Conservation (phyloP, 257 asterid species). For the Scutellaria minor region DNA sequence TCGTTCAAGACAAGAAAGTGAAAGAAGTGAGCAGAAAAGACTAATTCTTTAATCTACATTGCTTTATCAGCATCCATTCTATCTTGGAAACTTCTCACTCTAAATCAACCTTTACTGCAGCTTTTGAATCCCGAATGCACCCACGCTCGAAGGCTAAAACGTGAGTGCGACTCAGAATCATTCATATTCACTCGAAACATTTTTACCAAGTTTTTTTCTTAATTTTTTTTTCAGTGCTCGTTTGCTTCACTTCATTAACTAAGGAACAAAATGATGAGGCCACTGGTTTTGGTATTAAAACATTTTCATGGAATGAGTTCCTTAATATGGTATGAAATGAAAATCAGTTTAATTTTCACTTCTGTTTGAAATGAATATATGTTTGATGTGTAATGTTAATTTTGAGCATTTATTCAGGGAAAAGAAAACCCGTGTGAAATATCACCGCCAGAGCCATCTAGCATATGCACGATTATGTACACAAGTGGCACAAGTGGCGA, state of each 20-base stretch:
- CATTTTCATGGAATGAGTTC: constrained; percentile 78
- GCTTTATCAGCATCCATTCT: constrained; percentile 5
- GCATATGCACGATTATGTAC: constrained; percentile 87
- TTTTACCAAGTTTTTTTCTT: constrained; percentile 31
- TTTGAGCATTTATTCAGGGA: constrained; percentile 55
- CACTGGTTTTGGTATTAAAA: constrained; percentile 53
- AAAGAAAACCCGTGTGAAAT: constrained; percentile 54
- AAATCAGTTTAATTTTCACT: too few species aligned
- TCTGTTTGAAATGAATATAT: neutral
- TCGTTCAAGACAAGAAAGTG: constrained; percentile 81
- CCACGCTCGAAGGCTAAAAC: constrained; percentile 68
- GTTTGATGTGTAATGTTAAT: neutral
- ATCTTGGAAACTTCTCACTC: constrained; percentile 6
- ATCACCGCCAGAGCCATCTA: constrained; percentile 67
- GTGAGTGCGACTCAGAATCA: constrained; percentile 49
- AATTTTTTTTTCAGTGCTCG: constrained; percentile 61
- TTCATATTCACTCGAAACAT: neutral
- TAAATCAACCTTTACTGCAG: constrained; percentile 46
- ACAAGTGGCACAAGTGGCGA: constrained; percentile 98
- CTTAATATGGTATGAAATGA: constrained; percentile 52
- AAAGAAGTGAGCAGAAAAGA: constrained; percentile 61
- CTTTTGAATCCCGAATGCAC: constrained; percentile 76
- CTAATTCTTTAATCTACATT: constrained; percentile 29
- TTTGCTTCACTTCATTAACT: constrained; percentile 73
- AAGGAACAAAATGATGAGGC: constrained; percentile 62